A percentile compares a stretch with the other conserved stretches of the same genome.
Evolutionary conservation across 495 filamentous ascomycete species (phyloP).

Genomic region (Lophiostoma macrostomum): DNA sequence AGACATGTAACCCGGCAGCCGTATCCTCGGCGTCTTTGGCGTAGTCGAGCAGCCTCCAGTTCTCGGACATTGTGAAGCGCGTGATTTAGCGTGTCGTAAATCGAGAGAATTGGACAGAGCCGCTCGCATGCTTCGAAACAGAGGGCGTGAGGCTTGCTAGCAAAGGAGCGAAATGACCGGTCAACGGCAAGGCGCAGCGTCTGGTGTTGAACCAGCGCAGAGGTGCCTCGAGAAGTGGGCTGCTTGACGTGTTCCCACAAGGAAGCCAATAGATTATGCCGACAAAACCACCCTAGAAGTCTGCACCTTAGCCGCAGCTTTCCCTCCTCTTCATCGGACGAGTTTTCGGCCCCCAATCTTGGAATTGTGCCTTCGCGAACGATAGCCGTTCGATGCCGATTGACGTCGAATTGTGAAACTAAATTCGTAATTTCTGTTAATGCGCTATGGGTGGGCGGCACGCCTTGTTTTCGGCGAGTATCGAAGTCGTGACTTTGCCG

Average conservation of each 20-base stretch:
- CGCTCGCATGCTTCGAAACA: slow-evolving; percentile 21
- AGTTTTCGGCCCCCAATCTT: slow-evolving; percentile 21
- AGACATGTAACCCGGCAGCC: slow-evolving; percentile 51
- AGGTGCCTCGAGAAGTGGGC: slow-evolving; percentile 7
- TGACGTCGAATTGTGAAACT: slow-evolving; percentile 7
- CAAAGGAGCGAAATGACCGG: not conserved
- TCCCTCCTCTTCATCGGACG: slow-evolving; percentile 11
- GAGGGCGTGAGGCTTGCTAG: not conserved
- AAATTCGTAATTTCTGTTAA: not conserved
- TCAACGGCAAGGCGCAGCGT: slow-evolving; percentile 19
- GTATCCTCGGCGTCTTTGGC: slow-evolving; percentile 54
- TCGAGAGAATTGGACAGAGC: slow-evolving; percentile 3
- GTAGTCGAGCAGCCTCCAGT: slow-evolving; percentile 45
- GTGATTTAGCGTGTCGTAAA: slow-evolving; percentile 22
- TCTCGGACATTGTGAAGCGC: slow-evolving; percentile 43
- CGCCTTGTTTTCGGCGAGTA: too few relatives aligned
- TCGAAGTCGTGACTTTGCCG: too few relatives aligned
- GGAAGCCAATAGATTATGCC: slow-evolving; percentile 31
- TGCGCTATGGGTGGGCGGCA: too few relatives aligned
- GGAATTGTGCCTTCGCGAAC: not conserved
- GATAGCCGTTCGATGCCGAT: not conserved
- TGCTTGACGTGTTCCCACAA: slow-evolving; percentile 32
- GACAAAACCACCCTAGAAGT: slow-evolving; percentile 31
- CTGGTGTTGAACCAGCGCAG: slow-evolving; percentile 13
- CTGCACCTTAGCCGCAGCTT: slow-evolving; percentile 22